Evolutionary conservation across 148 eudicot species (phyloP).

Genomic region (Euryodendron excelsum): DNA sequence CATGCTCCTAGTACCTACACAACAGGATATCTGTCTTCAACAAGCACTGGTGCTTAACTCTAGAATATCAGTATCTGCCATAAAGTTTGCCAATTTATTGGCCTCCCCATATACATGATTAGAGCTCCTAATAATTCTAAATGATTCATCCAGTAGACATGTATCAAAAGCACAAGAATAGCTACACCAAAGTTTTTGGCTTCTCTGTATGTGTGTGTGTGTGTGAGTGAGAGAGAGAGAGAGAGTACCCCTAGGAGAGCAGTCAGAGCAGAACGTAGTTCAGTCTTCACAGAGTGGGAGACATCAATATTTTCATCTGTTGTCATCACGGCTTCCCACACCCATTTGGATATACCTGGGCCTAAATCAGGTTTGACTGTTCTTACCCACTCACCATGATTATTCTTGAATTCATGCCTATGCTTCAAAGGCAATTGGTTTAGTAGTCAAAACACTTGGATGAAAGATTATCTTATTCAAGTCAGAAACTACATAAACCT

Average conservation of each 20-base stretch:
- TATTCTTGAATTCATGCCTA: constrained; percentile 80
- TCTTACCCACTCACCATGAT: constrained; percentile 81
- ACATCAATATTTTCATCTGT: constrained; percentile 50
- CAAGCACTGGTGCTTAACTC: too few species aligned
- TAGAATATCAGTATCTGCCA: neutral
- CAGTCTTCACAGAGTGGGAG: constrained; percentile 49
- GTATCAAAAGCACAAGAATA: neutral
- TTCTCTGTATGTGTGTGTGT: neutral
- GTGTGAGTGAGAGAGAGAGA: constrained; percentile 12
- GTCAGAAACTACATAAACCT: neutral
- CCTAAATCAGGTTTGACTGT: constrained; percentile 64
- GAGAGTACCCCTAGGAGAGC: constrained; percentile 68
- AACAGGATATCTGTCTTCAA: too few species aligned
- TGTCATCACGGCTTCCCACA: constrained; percentile 60
- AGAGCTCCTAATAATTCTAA: neutral
- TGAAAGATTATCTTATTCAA: neutral
- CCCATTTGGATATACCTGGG: constrained; percentile 74
- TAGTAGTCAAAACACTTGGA: constrained; percentile 4
- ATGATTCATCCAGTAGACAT: neutral
- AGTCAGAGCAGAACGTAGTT: constrained; percentile 65
- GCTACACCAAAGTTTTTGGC: neutral
- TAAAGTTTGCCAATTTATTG: neutral
- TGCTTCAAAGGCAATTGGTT: constrained; percentile 5
- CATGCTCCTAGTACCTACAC: neutral
- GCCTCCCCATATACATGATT: neutral